Evolutionary conservation across 2,329 filamentous ascomycete species (phyloP).

Genomic region (Botrytis tulipae): DNA sequence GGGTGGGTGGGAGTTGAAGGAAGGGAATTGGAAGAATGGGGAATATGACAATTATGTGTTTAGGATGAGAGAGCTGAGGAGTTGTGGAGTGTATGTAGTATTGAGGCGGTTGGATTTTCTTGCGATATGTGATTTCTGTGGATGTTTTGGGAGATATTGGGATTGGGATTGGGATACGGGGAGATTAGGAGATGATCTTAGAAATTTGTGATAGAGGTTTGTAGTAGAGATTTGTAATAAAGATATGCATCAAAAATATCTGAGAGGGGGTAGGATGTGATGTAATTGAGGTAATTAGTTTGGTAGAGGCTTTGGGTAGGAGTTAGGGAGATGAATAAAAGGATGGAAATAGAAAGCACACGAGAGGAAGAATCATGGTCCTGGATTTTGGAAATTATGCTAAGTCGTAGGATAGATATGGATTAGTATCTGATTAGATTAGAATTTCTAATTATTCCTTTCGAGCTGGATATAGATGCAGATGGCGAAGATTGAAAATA

Average conservation of each 20-base stretch:
- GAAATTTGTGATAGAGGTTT: too few relatives aligned
- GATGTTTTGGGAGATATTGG: background rate
- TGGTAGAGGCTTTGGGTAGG: background rate
- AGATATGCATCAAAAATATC: too few relatives aligned
- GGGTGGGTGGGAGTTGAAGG: too few relatives aligned
- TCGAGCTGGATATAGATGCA: background rate
- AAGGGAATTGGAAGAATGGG: background rate
- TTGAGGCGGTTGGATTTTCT: fast-evolving
- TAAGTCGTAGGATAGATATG: too few relatives aligned
- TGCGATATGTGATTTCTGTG: background rate
- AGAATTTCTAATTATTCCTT: fast-evolving
- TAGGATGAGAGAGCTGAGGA: background rate
- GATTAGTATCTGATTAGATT: background rate
- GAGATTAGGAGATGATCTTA: too few relatives aligned
- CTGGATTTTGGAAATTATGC: too few relatives aligned
- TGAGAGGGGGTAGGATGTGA: background rate
- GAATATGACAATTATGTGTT: fast-evolving
- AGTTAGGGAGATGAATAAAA: too few relatives aligned
- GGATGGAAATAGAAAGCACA: background rate
- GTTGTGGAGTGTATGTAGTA: background rate
- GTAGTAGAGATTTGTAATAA: too few relatives aligned
- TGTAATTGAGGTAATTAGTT: background rate
- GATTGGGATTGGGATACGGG: background rate
- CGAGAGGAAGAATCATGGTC: too few relatives aligned
- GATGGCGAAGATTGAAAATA: background rate